These are phyloP conservation scores for Chaetomidium leptoderma DNA, from an alignment of 495 filamentous ascomycete species.

Conservation along the genomic window DNA sequence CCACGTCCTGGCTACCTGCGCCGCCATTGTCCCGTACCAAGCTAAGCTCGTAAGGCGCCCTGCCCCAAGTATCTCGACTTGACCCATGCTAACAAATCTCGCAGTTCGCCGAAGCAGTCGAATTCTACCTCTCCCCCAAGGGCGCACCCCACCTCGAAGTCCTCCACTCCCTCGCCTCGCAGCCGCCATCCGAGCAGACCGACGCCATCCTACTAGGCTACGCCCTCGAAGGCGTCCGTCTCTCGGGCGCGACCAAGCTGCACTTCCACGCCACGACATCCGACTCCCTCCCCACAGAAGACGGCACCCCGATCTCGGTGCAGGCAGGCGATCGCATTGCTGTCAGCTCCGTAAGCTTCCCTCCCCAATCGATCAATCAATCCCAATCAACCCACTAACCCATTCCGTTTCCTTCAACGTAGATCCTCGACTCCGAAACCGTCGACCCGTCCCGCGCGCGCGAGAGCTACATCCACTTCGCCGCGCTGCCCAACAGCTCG, in stretches of 20 bases:
- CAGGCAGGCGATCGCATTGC: constrained; percentile 42
- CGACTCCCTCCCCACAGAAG: constrained; percentile 48
- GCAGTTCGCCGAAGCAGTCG: constrained; percentile 67
- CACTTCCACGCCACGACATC: constrained; percentile 49
- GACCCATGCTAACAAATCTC: constrained; percentile 8
- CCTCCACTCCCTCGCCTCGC: constrained; percentile 51
- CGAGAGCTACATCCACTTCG: constrained; percentile 63
- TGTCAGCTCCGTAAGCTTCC: constrained; percentile 52
- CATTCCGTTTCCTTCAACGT: constrained; percentile 42
- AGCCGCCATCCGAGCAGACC: constrained; percentile 28
- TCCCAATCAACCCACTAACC: constrained; percentile 26
- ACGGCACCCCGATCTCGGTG: constrained; percentile 44
- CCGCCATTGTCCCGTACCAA: constrained; percentile 60
- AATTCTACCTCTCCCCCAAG: constrained; percentile 64
- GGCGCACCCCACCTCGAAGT: constrained; percentile 54
- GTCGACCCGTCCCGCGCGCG: constrained; percentile 65
- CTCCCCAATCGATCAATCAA: not conserved
- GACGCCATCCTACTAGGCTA: constrained; percentile 48
- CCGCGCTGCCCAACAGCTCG: constrained; percentile 54
- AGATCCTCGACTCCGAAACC: constrained; percentile 56
- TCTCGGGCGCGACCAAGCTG: constrained; percentile 43
- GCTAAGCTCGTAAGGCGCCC: constrained; percentile 51
- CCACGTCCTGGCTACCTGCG: constrained; percentile 54
- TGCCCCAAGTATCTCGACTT: not conserved
- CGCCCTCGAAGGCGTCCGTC: constrained; percentile 50